phyloP scores from a whole-genome alignment of 805 yeast genomes.

The Komagataella phaffii region DNA sequence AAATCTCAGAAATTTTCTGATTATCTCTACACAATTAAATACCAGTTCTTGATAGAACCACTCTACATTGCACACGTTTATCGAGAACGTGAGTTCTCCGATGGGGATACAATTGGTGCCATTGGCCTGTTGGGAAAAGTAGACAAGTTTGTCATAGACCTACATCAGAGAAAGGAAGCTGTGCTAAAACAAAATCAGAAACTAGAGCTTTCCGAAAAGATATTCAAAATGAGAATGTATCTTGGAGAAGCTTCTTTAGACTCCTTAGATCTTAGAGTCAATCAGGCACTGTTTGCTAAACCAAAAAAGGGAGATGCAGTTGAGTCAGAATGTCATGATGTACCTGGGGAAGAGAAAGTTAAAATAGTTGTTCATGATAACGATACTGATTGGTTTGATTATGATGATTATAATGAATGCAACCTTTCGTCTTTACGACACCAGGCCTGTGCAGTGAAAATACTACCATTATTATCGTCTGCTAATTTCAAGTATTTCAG shows the following conservation, averaged over 20 bases:
- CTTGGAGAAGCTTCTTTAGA: slow-evolving; percentile 47
- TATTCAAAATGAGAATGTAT: slow-evolving; percentile 34
- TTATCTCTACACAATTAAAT: slow-evolving; percentile 67
- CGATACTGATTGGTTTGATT: slow-evolving; percentile 49
- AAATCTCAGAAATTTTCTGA: slow-evolving; percentile 58
- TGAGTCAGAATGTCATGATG: slow-evolving; percentile 10
- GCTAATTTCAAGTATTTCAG: slow-evolving; percentile 60
- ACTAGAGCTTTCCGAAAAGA: slow-evolving; percentile 29
- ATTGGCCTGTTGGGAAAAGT: slow-evolving; percentile 63
- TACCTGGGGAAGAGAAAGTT: not conserved
- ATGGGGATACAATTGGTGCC: slow-evolving; percentile 32
- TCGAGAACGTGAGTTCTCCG: slow-evolving; percentile 21
- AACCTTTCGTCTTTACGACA: slow-evolving; percentile 24
- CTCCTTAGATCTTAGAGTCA: slow-evolving; percentile 45
- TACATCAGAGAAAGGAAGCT: slow-evolving; percentile 49
- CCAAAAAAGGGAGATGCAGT: not conserved
- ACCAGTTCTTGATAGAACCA: slow-evolving; percentile 60
- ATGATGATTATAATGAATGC: slow-evolving; percentile 47
- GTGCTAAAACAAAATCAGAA: slow-evolving; percentile 29
- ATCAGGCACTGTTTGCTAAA: slow-evolving; percentile 28
- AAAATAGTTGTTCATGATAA: slow-evolving; percentile 20
- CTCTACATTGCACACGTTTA: slow-evolving; percentile 65
- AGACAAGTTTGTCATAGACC: slow-evolving; percentile 42
- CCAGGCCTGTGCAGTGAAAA: slow-evolving; percentile 25
- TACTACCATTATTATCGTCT: slow-evolving; percentile 53